Base-by-base conservation (phyloP, 441 rosid species). In the Aquilaria agallochum region DNA sequence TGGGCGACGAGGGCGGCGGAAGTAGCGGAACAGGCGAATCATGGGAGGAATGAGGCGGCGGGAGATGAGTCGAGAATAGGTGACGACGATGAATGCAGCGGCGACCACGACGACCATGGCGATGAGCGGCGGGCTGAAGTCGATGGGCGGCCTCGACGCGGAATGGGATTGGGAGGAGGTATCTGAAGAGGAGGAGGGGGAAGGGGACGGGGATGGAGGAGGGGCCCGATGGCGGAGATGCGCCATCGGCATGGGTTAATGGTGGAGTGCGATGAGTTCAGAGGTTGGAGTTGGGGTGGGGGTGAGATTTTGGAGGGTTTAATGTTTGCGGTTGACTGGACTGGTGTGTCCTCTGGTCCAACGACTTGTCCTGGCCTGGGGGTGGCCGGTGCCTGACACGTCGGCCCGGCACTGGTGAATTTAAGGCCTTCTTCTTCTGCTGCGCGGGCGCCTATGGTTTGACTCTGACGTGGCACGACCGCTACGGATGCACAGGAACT, bases 21-120 rank as follows among this genome's bases (percentile, higher is more conserved):
- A 76, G 5, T 80, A 78, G 31, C 76, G 67, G 47, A 76, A 47
- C 34, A 81, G 63, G 49, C 76, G 83, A 56, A 72, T 62, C 11
- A 78, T 45, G n/a, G 75, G 82, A 0, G 80, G 84, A 61, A 86
- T 34, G 58, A 88, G 79, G 48, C 80, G 77, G 62, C 89, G 94
- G 65, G 92, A 90, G 73, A 93, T 82, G 50, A 84, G 83, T 10
- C 98, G 91, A 14, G 85, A 83, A 82, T 86, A 88, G 5, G 94
- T 85, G 6, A 93, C 89, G 10, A 85, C 61, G 0, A 90, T 71
- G 55, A 93, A 83, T 14, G 97, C 93, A 9, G 96, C 76, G 20
- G 95, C 96, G 7, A 90, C 83, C n/a, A 85, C 87, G 0, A 83
- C 96, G 27, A 93, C 89, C 97, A 93, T 88, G 48, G 89, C 98